Conservation (phyloP, 441 rosid genomes). For the Populus trichocarpa region DNA sequence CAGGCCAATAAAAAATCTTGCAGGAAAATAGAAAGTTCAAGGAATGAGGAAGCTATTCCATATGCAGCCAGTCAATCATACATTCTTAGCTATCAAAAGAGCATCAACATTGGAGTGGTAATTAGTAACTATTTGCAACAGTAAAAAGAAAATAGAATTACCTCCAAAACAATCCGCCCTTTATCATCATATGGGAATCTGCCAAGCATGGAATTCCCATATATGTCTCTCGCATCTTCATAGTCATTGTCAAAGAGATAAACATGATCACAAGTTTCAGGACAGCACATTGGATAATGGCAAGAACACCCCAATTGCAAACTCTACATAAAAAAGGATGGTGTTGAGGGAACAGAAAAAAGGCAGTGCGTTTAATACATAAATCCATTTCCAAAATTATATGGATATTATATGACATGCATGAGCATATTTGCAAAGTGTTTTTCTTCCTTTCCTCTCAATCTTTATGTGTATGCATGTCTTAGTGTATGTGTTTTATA, state of each 20-base stretch:
- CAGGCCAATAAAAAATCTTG: not conserved
- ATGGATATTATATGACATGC: not conserved
- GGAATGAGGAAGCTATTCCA: not conserved
- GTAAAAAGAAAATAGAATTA: constrained; percentile 22
- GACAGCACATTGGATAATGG: constrained; percentile 54
- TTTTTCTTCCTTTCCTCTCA: not conserved
- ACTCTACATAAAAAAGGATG: constrained; percentile 39
- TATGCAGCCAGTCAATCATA: not conserved
- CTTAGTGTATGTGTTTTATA: not conserved
- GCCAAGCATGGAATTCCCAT: constrained; percentile 66
- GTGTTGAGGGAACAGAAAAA: not conserved
- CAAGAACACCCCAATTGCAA: constrained; percentile 80
- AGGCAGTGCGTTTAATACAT: not conserved
- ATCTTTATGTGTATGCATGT: not conserved
- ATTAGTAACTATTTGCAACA: not conserved
- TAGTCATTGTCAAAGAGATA: constrained; percentile 92
- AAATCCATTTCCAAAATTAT: not conserved
- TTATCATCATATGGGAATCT: constrained; percentile 88
- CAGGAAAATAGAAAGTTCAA: constrained; percentile 1
- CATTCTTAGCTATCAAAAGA: not conserved
- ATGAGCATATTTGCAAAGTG: not conserved
- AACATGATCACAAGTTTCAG: constrained; percentile 82
- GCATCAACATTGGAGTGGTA: not conserved
- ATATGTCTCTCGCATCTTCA: constrained; percentile 86
- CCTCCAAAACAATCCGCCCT: constrained; percentile 88